A percentile compares a stretch with the other conserved stretches of the same genome.
Conservation (phyloP, 345 rosid species). For the Citrus trifoliata region DNA sequence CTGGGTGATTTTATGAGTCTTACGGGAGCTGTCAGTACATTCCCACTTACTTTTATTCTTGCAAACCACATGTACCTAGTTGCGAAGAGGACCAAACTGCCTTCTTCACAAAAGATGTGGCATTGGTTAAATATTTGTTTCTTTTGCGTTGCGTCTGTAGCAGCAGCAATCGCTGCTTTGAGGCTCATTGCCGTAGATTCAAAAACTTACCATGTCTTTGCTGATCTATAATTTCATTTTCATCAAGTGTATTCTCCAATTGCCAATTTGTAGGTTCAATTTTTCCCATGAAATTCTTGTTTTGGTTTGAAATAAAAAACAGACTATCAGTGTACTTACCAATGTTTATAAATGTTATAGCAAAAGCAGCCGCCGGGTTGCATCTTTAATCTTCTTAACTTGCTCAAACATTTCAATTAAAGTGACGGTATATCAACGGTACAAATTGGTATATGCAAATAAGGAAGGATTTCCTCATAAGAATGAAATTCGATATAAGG, state of each 20-base stretch:
- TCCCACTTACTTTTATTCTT: conserved; percentile 86
- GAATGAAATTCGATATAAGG: too few relatives aligned
- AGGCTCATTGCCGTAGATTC: conserved; percentile 78
- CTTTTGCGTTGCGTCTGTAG: conserved; percentile 61
- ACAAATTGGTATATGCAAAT: too few relatives aligned
- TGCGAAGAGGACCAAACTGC: conserved; percentile 54
- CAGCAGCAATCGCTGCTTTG: conserved; percentile 69
- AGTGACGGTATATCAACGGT: neutral
- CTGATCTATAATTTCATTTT: conserved; percentile 45
- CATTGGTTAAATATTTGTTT: conserved; percentile 79
- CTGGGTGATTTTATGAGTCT: conserved; percentile 90
- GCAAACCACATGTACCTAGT: conserved; percentile 87
- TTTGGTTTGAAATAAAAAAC: neutral
- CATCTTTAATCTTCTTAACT: too few relatives aligned
- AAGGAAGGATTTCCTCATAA: too few relatives aligned
- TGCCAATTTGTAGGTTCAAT: neutral
- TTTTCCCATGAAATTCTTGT: neutral
- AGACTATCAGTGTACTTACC: neutral
- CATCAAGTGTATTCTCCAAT: neutral
- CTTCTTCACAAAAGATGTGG: conserved; percentile 53
- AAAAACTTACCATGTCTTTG: conserved; percentile 75
- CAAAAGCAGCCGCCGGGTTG: neutral
- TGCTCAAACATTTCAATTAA: neutral
- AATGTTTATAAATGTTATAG: neutral
- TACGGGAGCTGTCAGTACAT: conserved; percentile 86